Evolutionary conservation across 2,329 filamentous ascomycete genomes (phyloP), one percentile per base, ranked within the genome.

Genomic region (Gyromitra esculenta): DNA sequence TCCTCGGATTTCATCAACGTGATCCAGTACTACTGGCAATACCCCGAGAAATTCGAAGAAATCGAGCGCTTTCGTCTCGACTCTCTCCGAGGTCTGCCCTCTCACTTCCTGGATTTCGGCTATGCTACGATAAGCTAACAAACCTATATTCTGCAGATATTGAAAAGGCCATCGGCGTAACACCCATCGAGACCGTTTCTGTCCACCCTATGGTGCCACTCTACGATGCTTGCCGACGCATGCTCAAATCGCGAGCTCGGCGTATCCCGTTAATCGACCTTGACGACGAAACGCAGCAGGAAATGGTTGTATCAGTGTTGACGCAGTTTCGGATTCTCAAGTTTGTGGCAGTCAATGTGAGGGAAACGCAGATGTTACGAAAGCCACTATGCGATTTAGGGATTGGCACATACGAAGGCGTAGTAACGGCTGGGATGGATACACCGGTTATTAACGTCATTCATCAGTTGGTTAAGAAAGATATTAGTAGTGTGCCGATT

Each of bases 301-400:
- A 96, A 82, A 96, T 95, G 85, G 94, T 99, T 18, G 92, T 99
- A 77, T 97, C 94, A 81, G 96, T 99, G 77, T 92, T 99, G 75
- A 99, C 96, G 0, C 96, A 99, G 84, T 99, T 99, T 84, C 92
- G 96, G 75, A 98, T 99, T 81, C 89, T 99, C 79, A 99, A 99
- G 83, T 99, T 99, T 83, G 96, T 99, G 78, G 94, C 96, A 9
- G 95, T 99, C 84, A 99, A 99, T 84, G 90, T 92, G 52, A 90
- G 91, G 81, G 92, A 97, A 82, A 97, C 95, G 3, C 91, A 96
- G 81, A 89, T 94, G 82, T 85, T 99, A 77, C 92, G 93, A 82
- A 97, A 97, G 85, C 91, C 93, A 8, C 87, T 99, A 73, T 89
- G 89, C 77, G 94, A 97, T 78, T 88, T 98, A 71, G 89, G 90